Percentiles rank a stretch among this genome's conserved stretches.
Evolutionary conservation across 371 early-diverging fungal genomes (phyloP).

Genomic region (Rhizomucor miehei): DNA sequence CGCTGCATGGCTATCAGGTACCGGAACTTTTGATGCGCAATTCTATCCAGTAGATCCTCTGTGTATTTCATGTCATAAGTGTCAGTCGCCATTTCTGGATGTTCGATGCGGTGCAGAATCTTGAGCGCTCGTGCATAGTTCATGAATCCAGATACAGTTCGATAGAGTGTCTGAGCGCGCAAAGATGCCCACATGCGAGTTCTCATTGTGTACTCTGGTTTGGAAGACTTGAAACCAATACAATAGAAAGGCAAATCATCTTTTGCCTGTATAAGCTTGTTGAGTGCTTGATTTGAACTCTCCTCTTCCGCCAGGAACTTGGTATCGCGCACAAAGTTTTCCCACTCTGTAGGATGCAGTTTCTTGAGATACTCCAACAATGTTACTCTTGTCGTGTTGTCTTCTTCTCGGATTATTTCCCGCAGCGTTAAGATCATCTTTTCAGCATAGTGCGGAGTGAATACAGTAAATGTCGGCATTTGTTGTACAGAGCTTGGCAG

Average conservation of each 20-base stretch:
- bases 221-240: slow-evolving; percentile 82
- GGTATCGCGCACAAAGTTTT: slow-evolving; percentile 88
- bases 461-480: slow-evolving; percentile 89
- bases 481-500: slow-evolving; percentile 74
- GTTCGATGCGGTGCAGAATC: slow-evolving; percentile 79
- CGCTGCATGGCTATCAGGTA: slow-evolving; percentile 91
- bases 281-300: slow-evolving; percentile 4
- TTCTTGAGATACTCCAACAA: slow-evolving; percentile 84
- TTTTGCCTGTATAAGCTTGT: slow-evolving; percentile 36
- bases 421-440: slow-evolving; percentile 81
- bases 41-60: slow-evolving; percentile 58
- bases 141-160: slow-evolving; percentile 90
- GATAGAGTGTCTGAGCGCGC: slow-evolving; percentile 85
- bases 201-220: slow-evolving; percentile 80
- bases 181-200: slow-evolving; percentile 90
- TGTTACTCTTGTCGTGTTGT: slow-evolving; percentile 78
- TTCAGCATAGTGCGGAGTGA: slow-evolving; percentile 89
- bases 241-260: slow-evolving; percentile 84
- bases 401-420: slow-evolving; percentile 86
- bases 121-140: slow-evolving; percentile 85
- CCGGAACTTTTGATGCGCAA: slow-evolving; percentile 79
- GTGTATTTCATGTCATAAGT: slow-evolving; percentile 51
- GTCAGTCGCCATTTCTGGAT: slow-evolving; percentile 67
- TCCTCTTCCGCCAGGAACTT: slow-evolving; percentile 80
- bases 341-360: slow-evolving; percentile 84